Evolutionary conservation across 1,284 basidiomycete genomes (phyloP).

Genomic region (Fomes fomentarius): DNA sequence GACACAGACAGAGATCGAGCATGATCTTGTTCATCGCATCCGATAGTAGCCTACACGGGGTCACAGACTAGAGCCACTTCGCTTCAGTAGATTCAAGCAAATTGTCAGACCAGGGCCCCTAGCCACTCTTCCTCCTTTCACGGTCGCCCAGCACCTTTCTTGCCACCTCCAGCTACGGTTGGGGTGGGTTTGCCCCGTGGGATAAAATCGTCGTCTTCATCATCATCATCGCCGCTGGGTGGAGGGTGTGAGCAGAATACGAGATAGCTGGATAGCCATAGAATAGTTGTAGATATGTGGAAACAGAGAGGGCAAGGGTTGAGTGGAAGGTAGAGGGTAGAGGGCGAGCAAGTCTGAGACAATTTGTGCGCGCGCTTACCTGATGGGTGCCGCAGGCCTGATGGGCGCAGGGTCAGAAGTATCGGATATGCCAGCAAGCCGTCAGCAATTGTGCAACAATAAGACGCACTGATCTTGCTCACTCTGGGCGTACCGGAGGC

Average conservation of each 20-base stretch:
- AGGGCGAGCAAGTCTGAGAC: neutral
- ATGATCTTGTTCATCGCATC: no score
- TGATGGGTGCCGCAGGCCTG: neutral
- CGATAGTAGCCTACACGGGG: no score
- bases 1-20: no score
- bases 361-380: neutral
- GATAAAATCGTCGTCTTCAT: slow-evolving; percentile 15
- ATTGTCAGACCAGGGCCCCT: no score
- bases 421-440: neutral
- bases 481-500: neutral
- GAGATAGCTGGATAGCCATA: neutral
- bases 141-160: neutral
- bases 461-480: neutral
- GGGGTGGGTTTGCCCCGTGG: slow-evolving; percentile 12
- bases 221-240: slow-evolving; percentile 8
- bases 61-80: no score
- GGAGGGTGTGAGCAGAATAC: neutral
- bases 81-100: no score
- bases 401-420: neutral
- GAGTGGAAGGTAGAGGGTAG: neutral
- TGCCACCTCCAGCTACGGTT: slow-evolving; percentile 8
- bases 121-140: no score
- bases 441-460: neutral
- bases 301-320: neutral
- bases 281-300: neutral